phyloP scores from a whole-genome alignment of 306 rosid genomes.

The Prunus padus region DNA sequence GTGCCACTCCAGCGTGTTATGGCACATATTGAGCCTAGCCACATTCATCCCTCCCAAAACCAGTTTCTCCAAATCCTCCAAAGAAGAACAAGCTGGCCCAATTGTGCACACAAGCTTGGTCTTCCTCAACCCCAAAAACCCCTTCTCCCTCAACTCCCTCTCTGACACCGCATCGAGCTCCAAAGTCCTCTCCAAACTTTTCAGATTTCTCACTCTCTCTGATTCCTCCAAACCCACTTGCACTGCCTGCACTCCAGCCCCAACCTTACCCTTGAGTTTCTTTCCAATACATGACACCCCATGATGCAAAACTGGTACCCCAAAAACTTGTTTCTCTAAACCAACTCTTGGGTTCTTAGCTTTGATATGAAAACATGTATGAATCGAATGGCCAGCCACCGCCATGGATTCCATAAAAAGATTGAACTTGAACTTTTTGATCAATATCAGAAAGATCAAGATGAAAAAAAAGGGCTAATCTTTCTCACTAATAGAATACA shows the following conservation, averaged over 20 bases:
- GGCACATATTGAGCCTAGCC: conserved; percentile 93
- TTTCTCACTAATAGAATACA: neutral
- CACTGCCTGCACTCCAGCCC: conserved; percentile 45
- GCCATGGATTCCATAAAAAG: conserved; percentile 44
- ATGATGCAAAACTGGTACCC: conserved; percentile 14
- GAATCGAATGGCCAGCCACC: conserved; percentile 35
- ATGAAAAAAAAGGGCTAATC: neutral
- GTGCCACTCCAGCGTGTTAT: conserved; percentile 80
- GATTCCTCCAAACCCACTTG: conserved; percentile 45
- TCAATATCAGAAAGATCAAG: neutral
- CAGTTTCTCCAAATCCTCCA: conserved; percentile 74
- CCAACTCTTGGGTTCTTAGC: conserved; percentile 22
- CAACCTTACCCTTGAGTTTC: conserved; percentile 36
- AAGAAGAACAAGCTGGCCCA: conserved; percentile 69
- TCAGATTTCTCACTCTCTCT: conserved; percentile 24
- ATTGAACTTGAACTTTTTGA: neutral
- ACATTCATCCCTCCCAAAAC: conserved; percentile 85
- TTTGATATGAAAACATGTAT: conserved; percentile 10
- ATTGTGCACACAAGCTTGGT: conserved; percentile 85
- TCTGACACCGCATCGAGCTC: conserved; percentile 76
- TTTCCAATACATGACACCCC: conserved; percentile 26
- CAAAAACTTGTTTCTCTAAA: conserved; percentile 31
- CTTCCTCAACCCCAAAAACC: conserved; percentile 80
- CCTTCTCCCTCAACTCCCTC: conserved; percentile 65
- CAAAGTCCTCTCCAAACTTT: conserved; percentile 38